Evolutionary conservation across 352 stramenopile species (phyloP), one percentile per base, ranked within the genome.

Genomic region (Globisporangium spinosum): DNA sequence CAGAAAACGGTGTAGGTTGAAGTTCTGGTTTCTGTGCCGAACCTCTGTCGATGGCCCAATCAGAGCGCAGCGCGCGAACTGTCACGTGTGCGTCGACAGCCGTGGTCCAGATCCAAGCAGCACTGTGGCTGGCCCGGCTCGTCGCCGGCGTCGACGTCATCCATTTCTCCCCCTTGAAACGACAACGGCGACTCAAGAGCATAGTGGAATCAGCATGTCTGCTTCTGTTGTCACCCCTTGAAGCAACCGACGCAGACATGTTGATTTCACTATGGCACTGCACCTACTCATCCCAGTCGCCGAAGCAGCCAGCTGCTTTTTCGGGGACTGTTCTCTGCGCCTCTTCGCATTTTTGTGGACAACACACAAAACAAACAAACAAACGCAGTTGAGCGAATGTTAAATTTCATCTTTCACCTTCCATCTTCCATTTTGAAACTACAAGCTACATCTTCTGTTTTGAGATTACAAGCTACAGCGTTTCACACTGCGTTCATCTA

Each of bases 1-100:
- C 34, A 62, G 34, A 68, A 45, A 62, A 27, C 35, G n/a, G 53
- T 68, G 63, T 63, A 68, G 35, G 54, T 63, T 68, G 63, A 68
- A 68, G 63, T 57, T 57, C 9, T 17, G 35, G 34, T 62, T 34
- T 55, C 32, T 49, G 61, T 58, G n/a, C 58, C 58, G 58, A 27
- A 34, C 22, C 9, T 64, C 1, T 13, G 0, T 3, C 20, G 12
- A 38, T 17, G 25, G 25, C 1, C 63, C 54, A 68, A 68, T 68
- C 54, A 63, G 15, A 49, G 2, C 10, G 2, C 9, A 27, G 23
- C 47, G 53, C 13, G 40, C 15, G 40, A 35, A 25, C 43, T 58
- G 43, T 35, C 40, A 60, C 25, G 49, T 23, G 23, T 34, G 51
- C 58, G 58, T 49, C 56, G 56, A 54, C 58, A 32, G 35, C 20